phyloP scores from a whole-genome alignment of 164 flowering plant species.

The Vitis rotundifolia region DNA sequence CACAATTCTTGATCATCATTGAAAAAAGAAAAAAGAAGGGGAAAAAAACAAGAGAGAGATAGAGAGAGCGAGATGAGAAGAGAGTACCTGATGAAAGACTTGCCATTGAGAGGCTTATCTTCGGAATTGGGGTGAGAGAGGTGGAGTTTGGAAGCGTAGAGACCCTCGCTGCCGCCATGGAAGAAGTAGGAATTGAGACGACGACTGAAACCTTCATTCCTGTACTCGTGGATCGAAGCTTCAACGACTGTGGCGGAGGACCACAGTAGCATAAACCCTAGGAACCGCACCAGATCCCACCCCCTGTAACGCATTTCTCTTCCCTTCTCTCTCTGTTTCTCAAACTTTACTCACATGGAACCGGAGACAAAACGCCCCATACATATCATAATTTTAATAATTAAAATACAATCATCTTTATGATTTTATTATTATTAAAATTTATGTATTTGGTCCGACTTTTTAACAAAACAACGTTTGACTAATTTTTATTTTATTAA shows the following conservation, averaged over 20 bases:
- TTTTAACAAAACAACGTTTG: too few relatives aligned
- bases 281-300: background rate
- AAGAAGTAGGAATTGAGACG: conserved; percentile 74
- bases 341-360: conserved; percentile 1
- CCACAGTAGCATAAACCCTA: conserved; percentile 25
- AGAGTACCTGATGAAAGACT: conserved; percentile 71
- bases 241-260: background rate
- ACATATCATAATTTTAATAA: too few relatives aligned
- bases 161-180: conserved; percentile 92
- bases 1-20: background rate
- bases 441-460: too few relatives aligned
- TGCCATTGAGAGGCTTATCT: conserved; percentile 48
- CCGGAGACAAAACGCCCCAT: too few relatives aligned
- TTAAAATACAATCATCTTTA: too few relatives aligned
- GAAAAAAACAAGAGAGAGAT: background rate
- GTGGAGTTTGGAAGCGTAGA: conserved; percentile 55
- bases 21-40: background rate
- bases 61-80: background rate
- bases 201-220: conserved; percentile 50
- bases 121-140: conserved; percentile 21
- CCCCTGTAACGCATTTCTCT: conserved; percentile 1
- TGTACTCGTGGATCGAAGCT: conserved; percentile 78
- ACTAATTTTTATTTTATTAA: too few relatives aligned
- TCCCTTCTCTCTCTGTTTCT: background rate
- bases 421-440: too few relatives aligned